Conservation (phyloP, 1,284 basidiomycete genomes). For the Flammula alnicola region DNA sequence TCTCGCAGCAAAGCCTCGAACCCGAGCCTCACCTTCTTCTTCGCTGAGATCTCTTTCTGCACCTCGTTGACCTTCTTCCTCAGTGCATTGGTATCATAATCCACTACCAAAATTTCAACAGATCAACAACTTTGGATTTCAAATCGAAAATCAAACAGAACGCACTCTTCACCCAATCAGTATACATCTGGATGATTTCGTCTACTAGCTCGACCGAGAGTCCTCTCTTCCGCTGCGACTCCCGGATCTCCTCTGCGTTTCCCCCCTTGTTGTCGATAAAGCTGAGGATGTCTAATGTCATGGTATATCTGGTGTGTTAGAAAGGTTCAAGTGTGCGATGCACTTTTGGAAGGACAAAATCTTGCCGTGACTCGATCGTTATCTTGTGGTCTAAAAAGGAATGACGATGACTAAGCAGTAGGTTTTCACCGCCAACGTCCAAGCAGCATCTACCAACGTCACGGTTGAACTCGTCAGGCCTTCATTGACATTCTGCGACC, state of each 20-base stretch:
- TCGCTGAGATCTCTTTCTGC: conserved; percentile 92
- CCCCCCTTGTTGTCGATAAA: conserved; percentile 92
- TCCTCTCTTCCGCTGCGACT: conserved; percentile 92
- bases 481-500: too few relatives aligned
- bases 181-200: conserved; percentile 91
- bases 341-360: too few relatives aligned
- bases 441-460: too few relatives aligned
- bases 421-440: too few relatives aligned
- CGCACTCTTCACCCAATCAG: conserved; percentile 91
- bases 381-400: too few relatives aligned
- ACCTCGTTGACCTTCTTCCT: conserved; percentile 88
- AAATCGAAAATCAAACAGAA: conserved; percentile 26
- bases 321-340: too few relatives aligned
- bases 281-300: conserved; percentile 78
- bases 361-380: too few relatives aligned
- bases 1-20: neutral
- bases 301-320: too few relatives aligned
- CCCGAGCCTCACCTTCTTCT: conserved; percentile 76
- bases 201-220: conserved; percentile 91
- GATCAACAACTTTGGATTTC: neutral
- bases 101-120: conserved; percentile 55
- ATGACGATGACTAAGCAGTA: too few relatives aligned
- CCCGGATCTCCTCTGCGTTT: conserved; percentile 90
- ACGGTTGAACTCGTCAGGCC: too few relatives aligned
- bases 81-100: conserved; percentile 81